Conservation (phyloP, 2,329 filamentous ascomycete species). For the Hymenoscyphus occultus region DNA sequence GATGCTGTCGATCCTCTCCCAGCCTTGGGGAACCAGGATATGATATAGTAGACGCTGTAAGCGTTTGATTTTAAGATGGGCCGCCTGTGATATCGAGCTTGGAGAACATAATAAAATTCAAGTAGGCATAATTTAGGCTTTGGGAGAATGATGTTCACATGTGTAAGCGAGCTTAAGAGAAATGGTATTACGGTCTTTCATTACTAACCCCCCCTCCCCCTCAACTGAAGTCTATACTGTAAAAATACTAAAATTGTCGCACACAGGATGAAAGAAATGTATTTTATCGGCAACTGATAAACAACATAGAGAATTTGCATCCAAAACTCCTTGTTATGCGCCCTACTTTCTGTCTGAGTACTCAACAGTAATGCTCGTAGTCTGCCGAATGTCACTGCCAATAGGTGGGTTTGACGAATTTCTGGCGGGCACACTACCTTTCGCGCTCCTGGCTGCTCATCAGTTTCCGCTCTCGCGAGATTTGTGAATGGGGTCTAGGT, state of each 20-base stretch:
- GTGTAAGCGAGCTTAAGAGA: not conserved
- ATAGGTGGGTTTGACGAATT: not conserved
- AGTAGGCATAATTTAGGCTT: not conserved
- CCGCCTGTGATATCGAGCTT: not conserved
- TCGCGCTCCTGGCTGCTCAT: slow-evolving; percentile 1
- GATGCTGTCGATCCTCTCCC: not conserved
- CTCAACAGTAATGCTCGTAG: slow-evolving; percentile 5
- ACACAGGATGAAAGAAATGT: not conserved
- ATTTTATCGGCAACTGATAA: not conserved
- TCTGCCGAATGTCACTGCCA: slow-evolving; percentile 5
- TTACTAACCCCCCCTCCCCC: no score
- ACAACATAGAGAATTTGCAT: not conserved
- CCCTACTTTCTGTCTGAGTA: slow-evolving; percentile 2
- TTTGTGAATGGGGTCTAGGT: not conserved
- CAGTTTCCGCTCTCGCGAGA: not conserved
- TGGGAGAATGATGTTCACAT: not conserved
- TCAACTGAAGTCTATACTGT: not conserved
- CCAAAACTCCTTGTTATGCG: not conserved
- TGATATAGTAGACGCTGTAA: not conserved
- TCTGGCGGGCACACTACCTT: slow-evolving; percentile 1
- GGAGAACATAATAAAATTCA: not conserved
- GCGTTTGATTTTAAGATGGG: not conserved
- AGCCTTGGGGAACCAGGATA: not conserved
- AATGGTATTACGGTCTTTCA: no score
- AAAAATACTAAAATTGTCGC: not conserved